A percentile compares a stretch with the other conserved stretches of the same genome.
Conservation (phyloP, 331 rosid species). For the Saraca asoca region DNA sequence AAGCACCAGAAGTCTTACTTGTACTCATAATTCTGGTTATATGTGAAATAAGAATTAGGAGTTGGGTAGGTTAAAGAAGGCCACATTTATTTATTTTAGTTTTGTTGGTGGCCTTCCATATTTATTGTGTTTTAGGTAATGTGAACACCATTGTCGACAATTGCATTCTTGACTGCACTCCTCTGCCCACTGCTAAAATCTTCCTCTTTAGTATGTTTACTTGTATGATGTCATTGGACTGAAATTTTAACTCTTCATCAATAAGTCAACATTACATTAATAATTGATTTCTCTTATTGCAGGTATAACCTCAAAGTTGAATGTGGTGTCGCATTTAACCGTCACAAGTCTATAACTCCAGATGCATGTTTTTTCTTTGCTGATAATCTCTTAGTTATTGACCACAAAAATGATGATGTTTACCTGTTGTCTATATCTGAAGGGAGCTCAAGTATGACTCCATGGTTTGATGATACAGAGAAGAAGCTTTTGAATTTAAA, state of each 20-base stretch:
- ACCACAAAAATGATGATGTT: conserved; percentile 85
- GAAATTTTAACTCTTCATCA: conserved; percentile 8
- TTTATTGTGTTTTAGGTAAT: conserved; percentile 19
- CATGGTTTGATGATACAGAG: conserved; percentile 76
- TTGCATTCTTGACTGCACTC: conserved; percentile 7
- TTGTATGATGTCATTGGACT: neutral
- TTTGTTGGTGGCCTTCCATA: neutral
- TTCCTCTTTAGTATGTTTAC: conserved; percentile 7
- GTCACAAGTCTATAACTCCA: conserved; percentile 79
- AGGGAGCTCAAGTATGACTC: conserved; percentile 42
- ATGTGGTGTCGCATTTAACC: conserved; percentile 66
- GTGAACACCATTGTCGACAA: conserved; percentile 2
- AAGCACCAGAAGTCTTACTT: neutral
- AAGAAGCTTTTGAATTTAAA: conserved; percentile 65
- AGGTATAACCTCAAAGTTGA: conserved; percentile 93
- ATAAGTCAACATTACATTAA: conserved; percentile 19
- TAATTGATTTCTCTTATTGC: conserved; percentile 44
- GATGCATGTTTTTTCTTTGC: conserved; percentile 98
- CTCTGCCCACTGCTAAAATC: neutral
- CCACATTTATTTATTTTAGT: neutral
- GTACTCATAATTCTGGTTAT: neutral
- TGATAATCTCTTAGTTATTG: conserved; percentile 77
- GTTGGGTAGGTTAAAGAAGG: too few relatives aligned
- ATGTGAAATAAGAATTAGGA: too few relatives aligned
- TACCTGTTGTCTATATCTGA: conserved; percentile 70